Evolutionary conservation across 371 early-diverging fungal species (phyloP), one percentile per base, ranked within the genome.

Genomic region (Parasitella parasitica): DNA sequence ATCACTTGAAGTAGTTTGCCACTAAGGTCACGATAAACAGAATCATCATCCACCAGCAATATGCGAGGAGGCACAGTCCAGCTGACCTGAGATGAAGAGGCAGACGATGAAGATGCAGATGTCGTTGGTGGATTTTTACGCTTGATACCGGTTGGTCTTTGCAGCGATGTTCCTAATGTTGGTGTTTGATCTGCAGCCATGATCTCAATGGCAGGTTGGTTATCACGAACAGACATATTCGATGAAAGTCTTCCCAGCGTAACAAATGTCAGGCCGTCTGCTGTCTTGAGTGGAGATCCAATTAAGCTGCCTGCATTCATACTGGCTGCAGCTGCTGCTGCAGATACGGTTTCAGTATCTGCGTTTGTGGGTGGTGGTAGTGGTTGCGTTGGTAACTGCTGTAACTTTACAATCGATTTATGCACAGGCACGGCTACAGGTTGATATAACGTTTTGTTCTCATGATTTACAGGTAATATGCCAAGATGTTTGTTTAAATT

Each of bases 31-130:
- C 90, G 85, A 65, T 87, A 87, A 6, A 83, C 84, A 20, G 83
- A 83, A 66, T 92, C 90, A 61, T 92, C 93, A 51, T 92, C 93
- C 3, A 92, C 93, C 11, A 92, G 68, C 15, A 92, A 68, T 8
- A 92, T 88, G 52, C 83, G 83, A 13, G 90, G 89, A 24, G 90
- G 85, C 36, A 82, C 84, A 11, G 83, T 76, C 90, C 90, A 88
- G 51, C 72, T 76, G 30, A 53, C 62, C 59, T 58, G 63, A 18
- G 69, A 59, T 26, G 62, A 57, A 12, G 67, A 58, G 43, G 43
- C 11, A 6, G 54, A 57, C n/a, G 51, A 12, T 16, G 30, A 2
- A 3, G 66, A 37, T 16, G 72, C 28, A 16, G 64, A 51, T n/a
- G 63, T 28, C 11, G 62, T 46, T n/a, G 65, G 43, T 32, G 66